Conservation (phyloP, 345 rosid genomes). For the Citrus inodora region DNA sequence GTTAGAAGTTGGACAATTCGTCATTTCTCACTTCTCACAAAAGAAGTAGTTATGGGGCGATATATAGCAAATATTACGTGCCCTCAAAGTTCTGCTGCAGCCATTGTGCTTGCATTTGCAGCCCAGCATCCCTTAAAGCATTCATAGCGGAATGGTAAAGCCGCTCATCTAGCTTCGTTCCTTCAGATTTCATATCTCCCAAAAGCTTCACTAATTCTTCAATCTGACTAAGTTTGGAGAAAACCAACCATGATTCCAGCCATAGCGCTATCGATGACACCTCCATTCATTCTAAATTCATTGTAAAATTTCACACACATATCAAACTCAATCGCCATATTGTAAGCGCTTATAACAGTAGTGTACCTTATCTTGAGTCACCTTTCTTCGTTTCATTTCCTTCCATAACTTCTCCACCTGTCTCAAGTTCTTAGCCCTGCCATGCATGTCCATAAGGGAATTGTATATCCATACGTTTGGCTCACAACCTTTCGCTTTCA, state of each 20-base stretch:
- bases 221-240: conserved; percentile 61
- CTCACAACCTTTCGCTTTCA: conserved; percentile 69
- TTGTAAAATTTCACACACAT: conserved; percentile 49
- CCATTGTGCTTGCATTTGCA: conserved; percentile 57
- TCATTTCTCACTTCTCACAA: neutral
- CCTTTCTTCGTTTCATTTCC: conserved; percentile 72
- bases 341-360: conserved; percentile 62
- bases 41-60: neutral
- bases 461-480: conserved; percentile 89
- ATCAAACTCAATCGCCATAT: conserved; percentile 56
- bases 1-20: neutral
- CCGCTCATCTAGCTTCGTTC: conserved; percentile 57
- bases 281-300: conserved; percentile 59
- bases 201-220: conserved; percentile 71
- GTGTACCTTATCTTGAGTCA: conserved; percentile 79
- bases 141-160: conserved; percentile 62
- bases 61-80: neutral
- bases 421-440: conserved; percentile 57
- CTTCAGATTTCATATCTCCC: conserved; percentile 60
- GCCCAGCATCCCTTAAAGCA: conserved; percentile 76
- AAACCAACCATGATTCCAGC: conserved; percentile 84
- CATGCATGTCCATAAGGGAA: conserved; percentile 78
- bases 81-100: conserved; percentile 52
- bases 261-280: conserved; percentile 63
- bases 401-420: conserved; percentile 81